Evolutionary conservation across 148 eudicot genomes (phyloP), one percentile per base, ranked within the genome.

Genomic region (Rheum nobile): DNA sequence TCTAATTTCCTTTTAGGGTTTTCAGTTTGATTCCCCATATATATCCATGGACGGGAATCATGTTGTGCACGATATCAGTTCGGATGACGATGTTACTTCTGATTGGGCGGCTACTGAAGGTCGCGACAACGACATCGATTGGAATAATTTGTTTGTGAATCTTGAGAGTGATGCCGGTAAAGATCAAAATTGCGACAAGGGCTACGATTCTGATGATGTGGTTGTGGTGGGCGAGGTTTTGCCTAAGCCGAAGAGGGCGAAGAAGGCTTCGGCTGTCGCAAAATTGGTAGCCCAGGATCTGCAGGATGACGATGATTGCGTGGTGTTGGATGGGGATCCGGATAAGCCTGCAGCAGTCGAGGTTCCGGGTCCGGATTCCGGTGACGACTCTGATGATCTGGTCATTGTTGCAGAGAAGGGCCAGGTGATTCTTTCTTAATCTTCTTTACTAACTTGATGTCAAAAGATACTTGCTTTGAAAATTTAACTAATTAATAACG

Each of bases 221-320:
- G 84, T 91, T 63, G 76, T 84, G 63, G 85, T 87, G 3, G 73
- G 82, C 24, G 90, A 86, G 76, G 80, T 80, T 38, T 17, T 82
- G 44, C 75, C 57, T 32, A 84, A 83, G 13, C 76, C 83, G 0
- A 86, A 80, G 57, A 79, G 73, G 67, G 24, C 54, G 14, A 75
- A 70, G 48, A 69, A 74, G 73, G 34, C 47, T 12, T 7, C 55
- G 67, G 24, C 32, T n/a, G 31, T 29, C 6, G n/a, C 8, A 12
- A 41, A 77, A 19, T 47, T 74, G 12, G 76, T 67, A 73, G 74
- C 10, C 28, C 74, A 63, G 14, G 50, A 57, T 24, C 31, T 10
- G 12, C 74, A 29, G 22, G 86, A 77, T 67, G 94, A 84, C 75
- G 94, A 86, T 79, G 97, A 92, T 76, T 89, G 93, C 74, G 85